Conservation (phyloP, 805 yeast genomes). For the Starmerella powellii region DNA sequence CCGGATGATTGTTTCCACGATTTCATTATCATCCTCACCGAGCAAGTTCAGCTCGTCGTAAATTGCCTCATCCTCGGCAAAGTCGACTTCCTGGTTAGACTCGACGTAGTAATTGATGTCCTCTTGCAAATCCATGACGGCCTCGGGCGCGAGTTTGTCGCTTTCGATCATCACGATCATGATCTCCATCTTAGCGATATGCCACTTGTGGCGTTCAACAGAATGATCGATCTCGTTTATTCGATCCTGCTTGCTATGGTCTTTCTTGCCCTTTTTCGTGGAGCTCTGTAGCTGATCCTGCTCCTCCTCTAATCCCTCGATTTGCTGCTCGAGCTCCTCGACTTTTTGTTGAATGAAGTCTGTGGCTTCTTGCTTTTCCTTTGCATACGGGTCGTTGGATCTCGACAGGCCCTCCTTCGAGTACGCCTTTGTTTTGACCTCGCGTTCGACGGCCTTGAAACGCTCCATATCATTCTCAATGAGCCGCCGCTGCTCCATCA, state of each 20-base stretch:
- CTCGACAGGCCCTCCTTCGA: slow-evolving; percentile 80
- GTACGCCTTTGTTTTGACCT: slow-evolving; percentile 86
- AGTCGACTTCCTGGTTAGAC: slow-evolving; percentile 83
- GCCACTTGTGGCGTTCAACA: slow-evolving; percentile 66
- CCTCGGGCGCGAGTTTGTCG: slow-evolving; percentile 66
- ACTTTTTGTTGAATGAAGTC: slow-evolving; percentile 57
- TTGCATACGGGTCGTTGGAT: slow-evolving; percentile 66
- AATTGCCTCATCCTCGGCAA: slow-evolving; percentile 83
- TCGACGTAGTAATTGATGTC: slow-evolving; percentile 90
- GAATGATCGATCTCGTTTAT: slow-evolving; percentile 51
- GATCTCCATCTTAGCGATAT: slow-evolving; percentile 63
- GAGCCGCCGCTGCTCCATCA: slow-evolving; percentile 60
- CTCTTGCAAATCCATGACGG: slow-evolving; percentile 64
- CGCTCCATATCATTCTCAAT: slow-evolving; percentile 75
- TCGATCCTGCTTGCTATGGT: slow-evolving; percentile 42
- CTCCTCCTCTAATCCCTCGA: slow-evolving; percentile 66
- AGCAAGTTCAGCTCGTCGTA: slow-evolving; percentile 75
- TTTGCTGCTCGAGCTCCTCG: slow-evolving; percentile 72
- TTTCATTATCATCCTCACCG: slow-evolving; percentile 42
- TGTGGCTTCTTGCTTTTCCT: slow-evolving; percentile 61
- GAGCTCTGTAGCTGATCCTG: slow-evolving; percentile 43
- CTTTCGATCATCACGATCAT: slow-evolving; percentile 67
- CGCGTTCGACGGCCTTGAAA: slow-evolving; percentile 86
- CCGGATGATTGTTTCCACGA: slow-evolving; percentile 27
- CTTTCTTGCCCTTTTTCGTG: slow-evolving; percentile 49